Base-by-base conservation (phyloP, 805 yeast species). In the Barnettozyma siamensis region DNA sequence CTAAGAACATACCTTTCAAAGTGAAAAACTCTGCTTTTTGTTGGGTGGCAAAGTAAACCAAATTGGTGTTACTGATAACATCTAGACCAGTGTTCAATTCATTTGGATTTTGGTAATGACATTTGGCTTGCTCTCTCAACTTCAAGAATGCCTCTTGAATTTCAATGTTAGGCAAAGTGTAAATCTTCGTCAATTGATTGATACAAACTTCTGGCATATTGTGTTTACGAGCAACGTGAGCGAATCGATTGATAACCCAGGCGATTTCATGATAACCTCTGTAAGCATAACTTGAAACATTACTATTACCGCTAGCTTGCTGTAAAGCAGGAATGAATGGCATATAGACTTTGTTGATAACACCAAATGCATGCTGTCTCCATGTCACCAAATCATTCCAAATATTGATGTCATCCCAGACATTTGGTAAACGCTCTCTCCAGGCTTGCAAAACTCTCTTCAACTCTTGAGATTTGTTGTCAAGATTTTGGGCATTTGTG, bases 11-110 rank as follows among this genome's bases (percentile, higher is more conserved):
- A 49, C 99, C 99, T 70, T 94, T 93, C 61, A 94, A 70, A 0
- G 99, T 89, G 66, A 93, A 91, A 60, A 93, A 93, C 59, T 93
- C 99, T 1, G 99, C 97, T 64, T 94, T 94, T 61, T 93, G 99
- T 51, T 88, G 96, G 6, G 96, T 87, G 2, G 95, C 96, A 67
- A 93, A 93, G 64, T 88, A 93, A 5, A 88, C 97, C 65, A 93
- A 67, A 53, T 93, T 93, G 7, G 99, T 93, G 65, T 91, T 93
- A 54, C 96, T 83, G 49, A 93, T 93, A 10, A 93, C 99, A 63
- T 93, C 99, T 34, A 93, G 68, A 20, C 99, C 99, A 18, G 98
- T 93, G 43, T 88, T 84, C 49, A 91, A 66, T 61, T 93, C 99
- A 46, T 82, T 78, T 24, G 86, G 83, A 58, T 87, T 91, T 64